Evolutionary conservation across 1,284 basidiomycete species (phyloP).

Genomic region (Cryptococcus deneoformans): DNA sequence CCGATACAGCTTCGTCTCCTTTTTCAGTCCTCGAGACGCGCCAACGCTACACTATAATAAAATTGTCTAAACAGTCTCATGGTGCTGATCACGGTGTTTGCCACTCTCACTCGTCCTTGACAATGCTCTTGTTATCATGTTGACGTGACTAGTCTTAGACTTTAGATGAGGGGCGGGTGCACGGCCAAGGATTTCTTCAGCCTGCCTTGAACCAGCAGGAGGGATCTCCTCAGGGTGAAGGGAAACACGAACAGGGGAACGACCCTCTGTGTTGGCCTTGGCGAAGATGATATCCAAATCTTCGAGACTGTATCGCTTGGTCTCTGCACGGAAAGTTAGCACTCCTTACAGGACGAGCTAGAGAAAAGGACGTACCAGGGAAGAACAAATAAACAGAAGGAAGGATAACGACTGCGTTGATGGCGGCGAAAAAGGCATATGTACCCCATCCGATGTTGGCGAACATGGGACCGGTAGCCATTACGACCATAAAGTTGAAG

Average conservation of each 20-base stretch:
- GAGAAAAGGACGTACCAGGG: conserved; percentile 1
- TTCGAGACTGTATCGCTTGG: conserved; percentile 31
- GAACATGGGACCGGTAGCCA: conserved; percentile 41
- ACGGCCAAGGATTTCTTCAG: conserved; percentile 30
- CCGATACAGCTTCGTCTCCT: neutral
- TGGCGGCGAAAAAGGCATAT: conserved; percentile 39
- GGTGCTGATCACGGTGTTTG: neutral
- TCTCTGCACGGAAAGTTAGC: conserved; percentile 34
- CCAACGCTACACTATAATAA: neutral
- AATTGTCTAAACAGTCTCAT: neutral
- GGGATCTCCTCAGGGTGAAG: conserved; percentile 22
- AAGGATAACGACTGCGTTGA: conserved; percentile 38
- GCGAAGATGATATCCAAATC: conserved; percentile 41
- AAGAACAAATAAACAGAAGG: conserved; percentile 30
- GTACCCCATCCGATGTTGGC: conserved; percentile 37
- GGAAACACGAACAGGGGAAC: conserved; percentile 26
- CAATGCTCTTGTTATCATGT: neutral
- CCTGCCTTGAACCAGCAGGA: conserved; percentile 30
- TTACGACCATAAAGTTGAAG: conserved; percentile 37
- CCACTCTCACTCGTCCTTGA: neutral
- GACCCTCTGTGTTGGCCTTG: conserved; percentile 21
- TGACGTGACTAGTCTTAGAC: neutral
- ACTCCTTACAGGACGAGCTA: neutral
- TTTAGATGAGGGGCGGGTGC: neutral
- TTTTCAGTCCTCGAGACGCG: neutral